Evolutionary conservation across 176 grass and related monocot genomes (phyloP).

Genomic region (Bonia amplexicaulis): DNA sequence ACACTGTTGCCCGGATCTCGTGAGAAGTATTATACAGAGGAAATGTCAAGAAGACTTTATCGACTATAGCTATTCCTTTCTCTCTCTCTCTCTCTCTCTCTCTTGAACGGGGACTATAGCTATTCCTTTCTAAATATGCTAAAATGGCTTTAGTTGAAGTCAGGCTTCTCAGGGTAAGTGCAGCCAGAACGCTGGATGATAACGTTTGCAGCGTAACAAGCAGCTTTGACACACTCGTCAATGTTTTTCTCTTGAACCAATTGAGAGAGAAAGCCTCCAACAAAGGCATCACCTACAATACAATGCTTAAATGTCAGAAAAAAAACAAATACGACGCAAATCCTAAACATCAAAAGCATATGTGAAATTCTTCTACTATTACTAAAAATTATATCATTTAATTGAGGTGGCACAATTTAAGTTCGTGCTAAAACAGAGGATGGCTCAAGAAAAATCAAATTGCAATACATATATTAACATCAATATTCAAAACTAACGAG

Average conservation of each 20-base stretch:
- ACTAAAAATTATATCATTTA: background rate
- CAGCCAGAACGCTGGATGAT: slow-evolving; percentile 86
- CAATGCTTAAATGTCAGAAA: background rate
- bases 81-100: too few relatives aligned
- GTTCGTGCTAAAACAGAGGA: background rate
- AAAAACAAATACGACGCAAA: background rate
- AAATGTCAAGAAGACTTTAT: background rate
- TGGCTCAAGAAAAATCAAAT: background rate
- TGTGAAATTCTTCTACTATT: background rate
- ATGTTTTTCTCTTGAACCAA: slow-evolving; percentile 78
- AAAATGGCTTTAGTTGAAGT: slow-evolving; percentile 54
- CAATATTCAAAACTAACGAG: background rate
- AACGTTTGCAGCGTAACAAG: slow-evolving; percentile 80
- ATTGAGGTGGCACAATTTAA: background rate
- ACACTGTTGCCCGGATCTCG: background rate
- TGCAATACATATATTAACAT: background rate
- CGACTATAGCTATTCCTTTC: too few relatives aligned
- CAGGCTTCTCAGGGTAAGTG: slow-evolving; percentile 91
- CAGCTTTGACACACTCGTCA: slow-evolving; percentile 56
- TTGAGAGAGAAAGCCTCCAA: slow-evolving; percentile 83
- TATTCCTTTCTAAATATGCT: background rate
- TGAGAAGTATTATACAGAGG: background rate
- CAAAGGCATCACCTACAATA: slow-evolving; percentile 60
- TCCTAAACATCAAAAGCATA: background rate
- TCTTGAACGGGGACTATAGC: background rate